Conservation (phyloP, 192 early-diverging fungal genomes). For the Rhizophagus clarus region DNA sequence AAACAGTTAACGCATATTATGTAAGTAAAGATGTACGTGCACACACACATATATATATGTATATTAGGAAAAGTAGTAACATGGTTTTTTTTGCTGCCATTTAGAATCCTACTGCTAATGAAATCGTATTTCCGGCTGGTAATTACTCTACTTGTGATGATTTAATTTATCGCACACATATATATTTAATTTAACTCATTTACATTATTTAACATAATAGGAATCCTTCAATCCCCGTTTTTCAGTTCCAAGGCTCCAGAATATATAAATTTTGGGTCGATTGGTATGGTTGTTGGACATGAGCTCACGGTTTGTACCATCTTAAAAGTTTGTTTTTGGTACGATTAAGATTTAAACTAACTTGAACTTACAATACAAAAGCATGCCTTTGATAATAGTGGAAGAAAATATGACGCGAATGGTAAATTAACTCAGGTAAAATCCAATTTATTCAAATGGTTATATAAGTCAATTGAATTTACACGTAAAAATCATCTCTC, state of each 20-base stretch:
- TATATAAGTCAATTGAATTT: not conserved
- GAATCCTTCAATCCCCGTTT: slow-evolving; percentile 65
- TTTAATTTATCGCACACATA: not conserved
- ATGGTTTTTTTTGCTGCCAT: not conserved
- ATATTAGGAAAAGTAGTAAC: not conserved
- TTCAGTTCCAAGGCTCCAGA: slow-evolving; percentile 56
- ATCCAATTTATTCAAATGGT: not conserved
- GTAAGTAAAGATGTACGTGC: not conserved
- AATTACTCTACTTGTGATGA: not conserved
- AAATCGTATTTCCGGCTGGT: slow-evolving; percentile 60
- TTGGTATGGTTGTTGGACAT: slow-evolving; percentile 74
- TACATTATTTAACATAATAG: not conserved
- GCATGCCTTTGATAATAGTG: slow-evolving; percentile 71
- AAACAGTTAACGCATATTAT: slow-evolving; percentile 64
- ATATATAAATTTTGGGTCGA: slow-evolving; percentile 67
- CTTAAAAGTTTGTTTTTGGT: not conserved
- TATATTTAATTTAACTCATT: not conserved
- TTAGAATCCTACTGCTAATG: slow-evolving; percentile 48
- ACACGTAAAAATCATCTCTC: not conserved
- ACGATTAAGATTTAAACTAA: not conserved
- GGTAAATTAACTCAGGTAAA: slow-evolving; percentile 49
- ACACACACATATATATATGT: too few relatives aligned
- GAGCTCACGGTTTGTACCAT: slow-evolving; percentile 59
- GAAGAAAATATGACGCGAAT: slow-evolving; percentile 55
- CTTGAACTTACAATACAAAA: slow-evolving; percentile 17